A percentile compares a stretch with the other conserved stretches of the same genome.
These are phyloP conservation scores for Globisporangium paddicum DNA, from an alignment of 352 stramenopile genomes.

Conservation along the genomic window DNA sequence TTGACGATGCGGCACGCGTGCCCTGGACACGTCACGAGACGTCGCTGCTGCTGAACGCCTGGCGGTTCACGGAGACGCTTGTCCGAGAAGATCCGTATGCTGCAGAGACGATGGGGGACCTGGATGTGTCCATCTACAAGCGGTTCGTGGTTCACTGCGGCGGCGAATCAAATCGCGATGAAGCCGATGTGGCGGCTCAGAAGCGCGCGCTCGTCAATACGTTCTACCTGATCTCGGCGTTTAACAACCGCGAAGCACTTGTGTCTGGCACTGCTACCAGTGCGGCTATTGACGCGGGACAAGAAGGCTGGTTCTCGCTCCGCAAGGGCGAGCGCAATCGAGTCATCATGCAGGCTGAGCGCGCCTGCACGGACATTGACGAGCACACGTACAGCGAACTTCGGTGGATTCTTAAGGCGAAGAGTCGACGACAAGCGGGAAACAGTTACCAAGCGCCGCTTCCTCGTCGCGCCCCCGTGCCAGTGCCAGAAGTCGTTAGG, in stretches of 20 bases:
- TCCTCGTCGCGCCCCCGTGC: neutral
- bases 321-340: constrained; percentile 11
- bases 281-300: neutral
- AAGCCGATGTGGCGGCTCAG: neutral
- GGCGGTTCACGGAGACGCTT: constrained; percentile 5
- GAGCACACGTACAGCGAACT: constrained; percentile 8
- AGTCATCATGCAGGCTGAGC: neutral
- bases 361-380: constrained; percentile 4
- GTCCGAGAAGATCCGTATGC: constrained; percentile 1
- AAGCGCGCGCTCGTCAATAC: constrained; percentile 7
- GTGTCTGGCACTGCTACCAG: neutral
- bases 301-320: constrained; percentile 7
- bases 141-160: constrained; percentile 4
- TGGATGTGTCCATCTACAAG: constrained; percentile 7
- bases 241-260: neutral
- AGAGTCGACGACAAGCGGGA: neutral
- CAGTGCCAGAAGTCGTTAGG: neutral
- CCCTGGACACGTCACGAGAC: constrained; percentile 8
- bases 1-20: neutral
- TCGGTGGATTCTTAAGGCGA: constrained; percentile 4
- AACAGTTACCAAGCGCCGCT: neutral
- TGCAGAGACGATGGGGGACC: neutral
- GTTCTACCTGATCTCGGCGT: constrained; percentile 5
- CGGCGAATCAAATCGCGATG: neutral
- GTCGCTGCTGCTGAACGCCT: constrained; percentile 3